Percentiles rank a stretch among this genome's conserved stretches.
These are phyloP conservation scores for Fusarium beomiforme DNA, from an alignment of 2,329 filamentous ascomycete species.

Conservation along the genomic window DNA sequence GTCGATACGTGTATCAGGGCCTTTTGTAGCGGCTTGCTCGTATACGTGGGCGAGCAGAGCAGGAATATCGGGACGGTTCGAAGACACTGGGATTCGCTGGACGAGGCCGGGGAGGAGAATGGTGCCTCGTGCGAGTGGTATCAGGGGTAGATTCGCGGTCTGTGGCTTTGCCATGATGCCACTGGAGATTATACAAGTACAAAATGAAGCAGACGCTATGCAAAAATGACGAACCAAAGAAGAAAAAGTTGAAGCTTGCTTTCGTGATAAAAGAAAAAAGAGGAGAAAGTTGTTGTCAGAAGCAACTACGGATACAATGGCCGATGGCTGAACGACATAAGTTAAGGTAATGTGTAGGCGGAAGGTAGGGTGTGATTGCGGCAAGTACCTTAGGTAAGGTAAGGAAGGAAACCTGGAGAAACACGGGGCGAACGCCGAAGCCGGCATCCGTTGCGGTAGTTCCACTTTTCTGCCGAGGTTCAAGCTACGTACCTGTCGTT, in stretches of 20 bases:
- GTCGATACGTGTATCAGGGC: slow-evolving; percentile 70
- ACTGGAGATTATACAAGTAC: slow-evolving; percentile 1
- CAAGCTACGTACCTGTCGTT: slow-evolving; percentile 7
- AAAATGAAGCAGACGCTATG: slow-evolving; percentile 10
- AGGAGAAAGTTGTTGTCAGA: slow-evolving; percentile 34
- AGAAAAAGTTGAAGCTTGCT: background rate
- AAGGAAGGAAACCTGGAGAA: slow-evolving; percentile 43
- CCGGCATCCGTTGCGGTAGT: slow-evolving; percentile 29
- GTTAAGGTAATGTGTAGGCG: background rate
- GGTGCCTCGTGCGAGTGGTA: slow-evolving; percentile 81
- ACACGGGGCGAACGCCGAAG: slow-evolving; percentile 41
- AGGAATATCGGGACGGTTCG: slow-evolving; percentile 84
- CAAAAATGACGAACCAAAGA: slow-evolving; percentile 4
- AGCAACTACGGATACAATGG: slow-evolving; percentile 27
- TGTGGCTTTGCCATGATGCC: slow-evolving; percentile 53
- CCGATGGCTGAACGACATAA: slow-evolving; percentile 15
- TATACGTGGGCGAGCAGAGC: slow-evolving; percentile 88
- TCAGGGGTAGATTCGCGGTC: slow-evolving; percentile 72
- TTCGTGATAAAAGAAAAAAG: slow-evolving; percentile 8
- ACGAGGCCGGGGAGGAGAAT: slow-evolving; percentile 89
- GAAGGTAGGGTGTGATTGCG: slow-evolving; percentile 12
- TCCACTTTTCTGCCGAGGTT: slow-evolving; percentile 43
- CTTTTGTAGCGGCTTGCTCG: slow-evolving; percentile 75
- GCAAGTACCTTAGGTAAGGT: background rate
- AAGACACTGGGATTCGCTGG: slow-evolving; percentile 83